Evolutionary conservation across 306 rosid genomes (phyloP).

Genomic region (Fragaria iinumae): DNA sequence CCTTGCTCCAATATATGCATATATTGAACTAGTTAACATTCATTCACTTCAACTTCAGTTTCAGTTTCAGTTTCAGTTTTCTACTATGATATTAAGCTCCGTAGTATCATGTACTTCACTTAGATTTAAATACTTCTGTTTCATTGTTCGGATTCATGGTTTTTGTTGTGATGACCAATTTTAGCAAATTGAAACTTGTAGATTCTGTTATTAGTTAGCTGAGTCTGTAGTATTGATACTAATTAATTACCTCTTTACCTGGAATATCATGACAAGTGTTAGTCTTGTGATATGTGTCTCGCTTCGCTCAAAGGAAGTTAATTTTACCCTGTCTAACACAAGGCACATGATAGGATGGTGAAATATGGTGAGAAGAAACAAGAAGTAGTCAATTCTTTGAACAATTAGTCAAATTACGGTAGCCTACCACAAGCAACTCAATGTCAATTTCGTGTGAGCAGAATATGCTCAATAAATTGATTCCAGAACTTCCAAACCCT

Average conservation of each 20-base stretch:
- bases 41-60: neutral
- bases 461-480: neutral
- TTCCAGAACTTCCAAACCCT: neutral
- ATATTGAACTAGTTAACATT: neutral
- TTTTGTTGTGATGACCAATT: neutral
- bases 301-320: neutral
- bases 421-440: neutral
- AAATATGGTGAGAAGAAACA: neutral
- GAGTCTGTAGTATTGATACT: neutral
- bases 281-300: neutral
- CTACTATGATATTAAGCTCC: neutral
- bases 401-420: neutral
- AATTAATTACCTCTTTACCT: neutral
- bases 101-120: neutral
- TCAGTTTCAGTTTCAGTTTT: conserved; percentile 1
- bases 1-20: neutral
- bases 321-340: neutral
- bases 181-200: neutral
- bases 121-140: neutral
- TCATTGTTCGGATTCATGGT: neutral
- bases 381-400: neutral
- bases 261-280: neutral
- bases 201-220: neutral
- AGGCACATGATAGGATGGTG: neutral
- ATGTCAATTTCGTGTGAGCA: neutral